Conservation (phyloP, 257 asterid species). For the Paulownia fortunei region DNA sequence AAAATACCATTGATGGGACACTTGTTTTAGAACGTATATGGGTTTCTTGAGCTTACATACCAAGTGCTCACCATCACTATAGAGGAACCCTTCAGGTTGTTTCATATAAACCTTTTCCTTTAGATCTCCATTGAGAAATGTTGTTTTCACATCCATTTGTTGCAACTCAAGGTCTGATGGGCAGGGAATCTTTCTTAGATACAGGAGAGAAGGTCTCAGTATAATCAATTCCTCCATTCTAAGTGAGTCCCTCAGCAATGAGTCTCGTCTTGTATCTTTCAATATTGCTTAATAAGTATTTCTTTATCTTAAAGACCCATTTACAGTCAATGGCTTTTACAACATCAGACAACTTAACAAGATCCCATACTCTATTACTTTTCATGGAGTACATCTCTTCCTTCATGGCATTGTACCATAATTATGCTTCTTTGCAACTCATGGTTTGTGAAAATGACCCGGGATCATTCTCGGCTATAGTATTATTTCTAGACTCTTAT, state of each 20-base stretch:
- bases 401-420: conserved; percentile 11
- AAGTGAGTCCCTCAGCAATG: background rate
- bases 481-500: too few relatives aligned
- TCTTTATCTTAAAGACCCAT: too few relatives aligned
- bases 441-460: background rate
- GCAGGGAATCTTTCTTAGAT: background rate
- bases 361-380: background rate
- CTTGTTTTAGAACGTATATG: background rate
- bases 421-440: background rate
- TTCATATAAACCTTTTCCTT: background rate
- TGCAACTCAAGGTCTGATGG: too few relatives aligned
- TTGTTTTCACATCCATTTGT: too few relatives aligned
- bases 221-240: background rate
- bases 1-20: background rate
- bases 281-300: background rate
- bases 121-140: background rate
- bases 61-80: background rate
- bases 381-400: background rate
- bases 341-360: background rate
- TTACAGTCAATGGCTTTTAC: background rate
- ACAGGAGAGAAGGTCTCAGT: background rate
- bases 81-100: background rate
- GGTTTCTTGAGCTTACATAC: background rate
- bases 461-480: background rate
- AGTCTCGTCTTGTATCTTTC: background rate